A percentile compares a stretch with the other conserved stretches of the same genome.
Conservation (phyloP, 208 protist species). For the Strigomonas culicis region DNA sequence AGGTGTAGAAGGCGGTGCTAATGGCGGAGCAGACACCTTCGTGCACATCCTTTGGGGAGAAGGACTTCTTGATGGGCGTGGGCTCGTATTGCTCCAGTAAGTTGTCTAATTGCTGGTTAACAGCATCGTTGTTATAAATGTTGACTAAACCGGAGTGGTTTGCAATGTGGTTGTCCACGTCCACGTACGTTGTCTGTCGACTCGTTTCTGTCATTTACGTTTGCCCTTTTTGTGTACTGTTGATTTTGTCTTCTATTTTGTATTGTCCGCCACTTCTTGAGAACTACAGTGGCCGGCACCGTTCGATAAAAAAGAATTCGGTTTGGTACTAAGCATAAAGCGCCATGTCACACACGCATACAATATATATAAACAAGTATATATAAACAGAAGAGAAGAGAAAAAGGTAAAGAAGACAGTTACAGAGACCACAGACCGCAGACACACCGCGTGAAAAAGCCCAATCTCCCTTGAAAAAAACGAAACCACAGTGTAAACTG, state of each 20-base stretch:
- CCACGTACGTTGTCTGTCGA: neutral
- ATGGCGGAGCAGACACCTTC: neutral
- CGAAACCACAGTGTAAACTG: too few relatives aligned
- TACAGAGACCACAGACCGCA: neutral
- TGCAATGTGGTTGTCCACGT: neutral
- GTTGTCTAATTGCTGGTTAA: neutral
- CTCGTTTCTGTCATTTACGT: neutral
- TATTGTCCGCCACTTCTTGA: too few relatives aligned
- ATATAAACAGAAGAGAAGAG: neutral
- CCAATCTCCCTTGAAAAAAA: too few relatives aligned
- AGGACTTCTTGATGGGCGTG: neutral
- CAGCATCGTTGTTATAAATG: neutral
- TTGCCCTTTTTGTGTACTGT: too few relatives aligned
- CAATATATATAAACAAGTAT: too few relatives aligned
- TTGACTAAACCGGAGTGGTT: neutral
- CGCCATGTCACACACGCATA: too few relatives aligned
- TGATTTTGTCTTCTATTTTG: too few relatives aligned
- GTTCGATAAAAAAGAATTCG: too few relatives aligned
- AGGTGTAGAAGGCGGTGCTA: neutral
- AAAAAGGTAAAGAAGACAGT: constrained; percentile 12
- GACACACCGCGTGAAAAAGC: too few relatives aligned
- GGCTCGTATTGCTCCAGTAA: neutral
- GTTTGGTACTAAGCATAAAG: too few relatives aligned
- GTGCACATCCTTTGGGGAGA: neutral
- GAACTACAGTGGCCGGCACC: neutral